Base-by-base conservation (phyloP, 2,329 filamentous ascomycete species). In the Canariomyces notabilis region DNA sequence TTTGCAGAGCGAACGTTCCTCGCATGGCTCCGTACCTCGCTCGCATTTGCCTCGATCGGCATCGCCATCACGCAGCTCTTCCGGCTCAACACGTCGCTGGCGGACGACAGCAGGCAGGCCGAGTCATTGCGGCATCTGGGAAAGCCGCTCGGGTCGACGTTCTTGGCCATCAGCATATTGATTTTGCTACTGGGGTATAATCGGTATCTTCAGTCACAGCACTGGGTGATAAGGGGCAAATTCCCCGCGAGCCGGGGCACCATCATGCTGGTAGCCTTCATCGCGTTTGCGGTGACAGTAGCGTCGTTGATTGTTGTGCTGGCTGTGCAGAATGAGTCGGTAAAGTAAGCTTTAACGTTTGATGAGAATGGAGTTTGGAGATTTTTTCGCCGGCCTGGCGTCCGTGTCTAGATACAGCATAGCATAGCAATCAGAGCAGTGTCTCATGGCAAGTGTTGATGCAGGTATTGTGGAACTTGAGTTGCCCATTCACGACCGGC, bases 1-100 rank as follows among this genome's bases (percentile, higher is more conserved):
- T n/a, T 19, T 37, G 39, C 55, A 89, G 87, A 93, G 67, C 78
- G 87, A 16, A 93, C 87, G 0, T 93, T 91, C 65, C 78, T 93
- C 23, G 87, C 87, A 44, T 93, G 87, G 87, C 75, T 93, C 35
- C 79, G 87, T 42, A 93, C 87, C 2, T 89, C 85, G 2, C 76
- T 93, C 29, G 82, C 85, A 19, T 93, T 93, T 60, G 85, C 87
- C 9, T 85, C 79, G 26, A 91, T 93, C 55, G 87, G 87, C 47
- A 86, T 93, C 49, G 87, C 86, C 35, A 78, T 93, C 33, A 91
- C 87, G 1, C 87, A 93, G 64, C 79, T 93, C 38, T 91, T 93
- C 69, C 83, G 87, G 20, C 80, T 93, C 47, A 90, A 90, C 69
- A 85, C 82, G 0, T 76, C 80, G 7, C 69, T 85, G 33, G 60